Percentiles rank a stretch among this genome's conserved stretches.
These are phyloP conservation scores for Triangularia setosa DNA, from an alignment of 2,329 filamentous ascomycete species.

Conservation along the genomic window DNA sequence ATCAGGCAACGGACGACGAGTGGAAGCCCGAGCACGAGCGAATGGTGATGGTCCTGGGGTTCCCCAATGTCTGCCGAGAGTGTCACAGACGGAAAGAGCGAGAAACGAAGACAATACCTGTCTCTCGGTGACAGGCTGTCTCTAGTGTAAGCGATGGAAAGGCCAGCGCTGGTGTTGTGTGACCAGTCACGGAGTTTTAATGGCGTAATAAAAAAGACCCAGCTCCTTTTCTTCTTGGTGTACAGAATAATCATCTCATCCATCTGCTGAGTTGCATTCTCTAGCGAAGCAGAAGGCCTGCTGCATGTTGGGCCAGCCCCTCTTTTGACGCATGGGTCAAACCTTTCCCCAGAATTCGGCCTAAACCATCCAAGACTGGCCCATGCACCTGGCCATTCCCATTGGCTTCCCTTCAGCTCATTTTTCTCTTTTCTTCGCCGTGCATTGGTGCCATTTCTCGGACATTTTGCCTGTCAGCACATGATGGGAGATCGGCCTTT, in stretches of 20 bases:
- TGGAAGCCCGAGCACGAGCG: not conserved
- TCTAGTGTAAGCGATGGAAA: not conserved
- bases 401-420: not conserved
- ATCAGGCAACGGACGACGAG: not conserved
- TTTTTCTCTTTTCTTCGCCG: not conserved
- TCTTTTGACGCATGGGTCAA: constrained; percentile 8
- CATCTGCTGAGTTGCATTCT: constrained; percentile 1
- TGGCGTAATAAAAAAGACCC: constrained; percentile 24
- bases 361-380: constrained; percentile 2
- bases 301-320: constrained; percentile 7
- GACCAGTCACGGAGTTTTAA: constrained; percentile 20
- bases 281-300: not conserved
- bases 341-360: constrained; percentile 2
- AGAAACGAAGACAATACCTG: not conserved
- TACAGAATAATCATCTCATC: not conserved
- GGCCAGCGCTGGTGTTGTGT: not conserved
- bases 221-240: constrained; percentile 17
- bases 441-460: no score
- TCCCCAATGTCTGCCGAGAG: not conserved
- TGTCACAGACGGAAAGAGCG: no score
- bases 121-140: not conserved
- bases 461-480: not conserved
- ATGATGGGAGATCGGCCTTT: constrained; percentile 2
- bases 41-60: not conserved
- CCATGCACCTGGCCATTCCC: constrained; percentile 7